A percentile compares a stretch with the other conserved stretches of the same genome.
These are phyloP conservation scores for Gloeopeniophorella convolvens DNA, from an alignment of 768 basidiomycete genomes.

Conservation along the genomic window DNA sequence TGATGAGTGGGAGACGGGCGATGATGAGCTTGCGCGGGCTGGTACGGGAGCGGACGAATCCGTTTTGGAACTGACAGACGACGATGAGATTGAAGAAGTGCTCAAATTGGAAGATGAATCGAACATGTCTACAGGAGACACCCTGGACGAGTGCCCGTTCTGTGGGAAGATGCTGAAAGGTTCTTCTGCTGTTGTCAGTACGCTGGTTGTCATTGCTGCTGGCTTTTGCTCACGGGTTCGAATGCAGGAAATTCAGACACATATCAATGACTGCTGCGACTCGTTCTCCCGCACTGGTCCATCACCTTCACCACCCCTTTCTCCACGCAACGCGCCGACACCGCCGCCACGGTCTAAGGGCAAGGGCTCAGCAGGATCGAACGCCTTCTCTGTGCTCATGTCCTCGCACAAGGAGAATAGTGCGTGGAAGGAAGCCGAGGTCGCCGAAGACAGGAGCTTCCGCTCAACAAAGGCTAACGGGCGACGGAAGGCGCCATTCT, in stretches of 20 bases:
- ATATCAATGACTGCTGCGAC: conserved; percentile 56
- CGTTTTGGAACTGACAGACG: conserved; percentile 20
- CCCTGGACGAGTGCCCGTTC: conserved; percentile 27
- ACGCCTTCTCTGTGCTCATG: conserved; percentile 84
- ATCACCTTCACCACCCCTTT: not conserved
- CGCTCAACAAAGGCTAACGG: conserved; percentile 41
- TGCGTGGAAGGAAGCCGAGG: conserved; percentile 77
- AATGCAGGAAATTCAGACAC: conserved; percentile 41
- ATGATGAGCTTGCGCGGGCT: conserved; percentile 50
- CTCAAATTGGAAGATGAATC: conserved; percentile 23
- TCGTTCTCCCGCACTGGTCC: conserved; percentile 14
- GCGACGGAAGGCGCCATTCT: conserved; percentile 84
- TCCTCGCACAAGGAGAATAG: conserved; percentile 74
- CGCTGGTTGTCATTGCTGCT: conserved; percentile 11
- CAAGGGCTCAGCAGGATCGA: conserved; percentile 22
- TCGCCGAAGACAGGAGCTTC: conserved; percentile 42
- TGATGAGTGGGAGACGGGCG: conserved; percentile 64
- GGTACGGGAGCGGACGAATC: conserved; percentile 26
- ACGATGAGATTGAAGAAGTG: conserved; percentile 27
- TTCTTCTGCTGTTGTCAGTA: conserved; percentile 26
- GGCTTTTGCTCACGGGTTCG: not conserved
- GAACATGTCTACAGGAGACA: not conserved
- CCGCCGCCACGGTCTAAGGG: conserved; percentile 11
- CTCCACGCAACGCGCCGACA: conserved; percentile 19
- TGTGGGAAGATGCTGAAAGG: conserved; percentile 28